Evolutionary conservation across 768 basidiomycete genomes (phyloP).

Genomic region (Nidula microcarpa): DNA sequence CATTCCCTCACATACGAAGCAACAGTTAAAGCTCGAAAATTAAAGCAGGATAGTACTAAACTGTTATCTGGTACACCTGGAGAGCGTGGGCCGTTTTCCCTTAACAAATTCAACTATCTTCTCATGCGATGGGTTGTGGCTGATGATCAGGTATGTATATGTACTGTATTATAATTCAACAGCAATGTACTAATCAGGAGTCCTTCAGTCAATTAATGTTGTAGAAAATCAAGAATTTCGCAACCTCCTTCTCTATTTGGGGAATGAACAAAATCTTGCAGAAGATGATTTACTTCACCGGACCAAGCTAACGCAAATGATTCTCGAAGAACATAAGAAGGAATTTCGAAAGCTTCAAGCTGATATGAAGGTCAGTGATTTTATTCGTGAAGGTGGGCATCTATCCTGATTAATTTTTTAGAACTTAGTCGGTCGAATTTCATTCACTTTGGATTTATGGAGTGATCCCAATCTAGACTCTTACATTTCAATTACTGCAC

Average conservation of each 20-base stretch:
- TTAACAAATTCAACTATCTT: neutral
- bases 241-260: neutral
- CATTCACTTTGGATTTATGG: slow-evolving; percentile 3
- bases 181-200: neutral
- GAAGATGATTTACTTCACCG: neutral
- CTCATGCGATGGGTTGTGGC: neutral
- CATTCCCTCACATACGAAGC: neutral
- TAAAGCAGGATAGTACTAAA: neutral
- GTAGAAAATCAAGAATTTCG: slow-evolving; percentile 3
- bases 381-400: neutral
- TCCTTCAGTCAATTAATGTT: slow-evolving; percentile 2
- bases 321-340: neutral
- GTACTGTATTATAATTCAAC: neutral
- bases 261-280: neutral
- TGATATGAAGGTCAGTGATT: neutral
- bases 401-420: neutral
- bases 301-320: neutral
- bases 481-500: slow-evolving; percentile 2
- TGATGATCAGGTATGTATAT: neutral
- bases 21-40: neutral
- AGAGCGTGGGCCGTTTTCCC: neutral
- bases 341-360: neutral
- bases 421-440: neutral
- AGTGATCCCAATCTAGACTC: neutral
- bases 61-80: neutral